These are phyloP conservation scores for Malania oleifera DNA, from an alignment of 164 flowering plant species.

Conservation along the genomic window DNA sequence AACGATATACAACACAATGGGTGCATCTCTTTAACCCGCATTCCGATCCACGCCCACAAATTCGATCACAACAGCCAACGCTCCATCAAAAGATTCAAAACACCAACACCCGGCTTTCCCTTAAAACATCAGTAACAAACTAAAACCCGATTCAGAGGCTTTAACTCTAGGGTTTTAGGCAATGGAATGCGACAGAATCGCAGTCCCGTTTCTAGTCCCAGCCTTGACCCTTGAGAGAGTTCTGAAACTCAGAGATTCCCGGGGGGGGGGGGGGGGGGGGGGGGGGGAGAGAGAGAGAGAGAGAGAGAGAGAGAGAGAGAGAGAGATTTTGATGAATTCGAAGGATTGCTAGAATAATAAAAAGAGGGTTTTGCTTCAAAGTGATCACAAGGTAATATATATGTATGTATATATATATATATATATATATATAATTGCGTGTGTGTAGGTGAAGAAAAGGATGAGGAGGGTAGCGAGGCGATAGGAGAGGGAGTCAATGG, in stretches of 20 bases:
- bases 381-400: background rate
- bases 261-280: constrained; percentile 2
- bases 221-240: constrained; percentile 8
- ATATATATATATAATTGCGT: too few relatives aligned
- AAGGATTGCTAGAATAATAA: constrained; percentile 2
- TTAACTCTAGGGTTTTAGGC: constrained; percentile 4
- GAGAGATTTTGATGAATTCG: background rate
- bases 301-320: constrained; percentile 8
- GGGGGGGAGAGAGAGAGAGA: constrained; percentile 2
- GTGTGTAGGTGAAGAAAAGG: too few relatives aligned
- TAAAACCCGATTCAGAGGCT: too few relatives aligned
- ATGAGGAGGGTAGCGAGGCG: too few relatives aligned
- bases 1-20: constrained; percentile 80
- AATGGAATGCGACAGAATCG: too few relatives aligned
- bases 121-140: too few relatives aligned
- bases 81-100: constrained; percentile 1
- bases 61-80: constrained; percentile 6
- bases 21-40: constrained; percentile 84
- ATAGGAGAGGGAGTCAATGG: too few relatives aligned
- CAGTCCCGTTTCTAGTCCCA: too few relatives aligned
- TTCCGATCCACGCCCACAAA: constrained; percentile 17
- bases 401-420: too few relatives aligned
- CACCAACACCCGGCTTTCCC: too few relatives aligned
- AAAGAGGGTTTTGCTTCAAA: background rate
- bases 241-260: constrained; percentile 31